Percentiles rank a stretch among this genome's conserved stretches.
Evolutionary conservation across 164 flowering plant species (phyloP).

Genomic region (Kalanchoe fedtschenkoi): DNA sequence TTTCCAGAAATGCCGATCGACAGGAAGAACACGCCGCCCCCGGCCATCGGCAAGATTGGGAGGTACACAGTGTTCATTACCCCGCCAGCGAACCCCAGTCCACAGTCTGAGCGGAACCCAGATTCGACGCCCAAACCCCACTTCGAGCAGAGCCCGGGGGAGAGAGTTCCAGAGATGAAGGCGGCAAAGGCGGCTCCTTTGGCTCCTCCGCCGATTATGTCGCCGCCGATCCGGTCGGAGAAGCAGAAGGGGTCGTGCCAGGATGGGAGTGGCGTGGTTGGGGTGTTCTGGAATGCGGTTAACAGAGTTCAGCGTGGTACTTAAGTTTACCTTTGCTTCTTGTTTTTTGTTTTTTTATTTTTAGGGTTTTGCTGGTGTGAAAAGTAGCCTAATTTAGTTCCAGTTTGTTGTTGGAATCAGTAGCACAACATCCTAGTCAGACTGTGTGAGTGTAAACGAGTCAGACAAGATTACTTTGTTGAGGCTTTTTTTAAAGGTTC

Average conservation of each 20-base stretch:
- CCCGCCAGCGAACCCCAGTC: conserved; percentile 64
- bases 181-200: neutral
- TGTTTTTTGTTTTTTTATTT: neutral
- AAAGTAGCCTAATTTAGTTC: neutral
- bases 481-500: too few species aligned
- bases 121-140: neutral
- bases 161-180: neutral
- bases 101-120: conserved; percentile 8
- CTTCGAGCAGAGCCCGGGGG: neutral
- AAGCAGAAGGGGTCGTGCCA: conserved; percentile 19
- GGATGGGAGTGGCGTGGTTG: conserved; percentile 24
- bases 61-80: conserved; percentile 94
- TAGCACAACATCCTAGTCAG: too few species aligned
- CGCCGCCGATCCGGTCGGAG: conserved; percentile 50
- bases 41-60: conserved; percentile 82
- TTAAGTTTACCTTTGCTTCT: neutral
- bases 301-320: conserved; percentile 70
- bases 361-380: neutral
- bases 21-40: conserved; percentile 37
- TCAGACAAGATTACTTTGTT: too few species aligned
- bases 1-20: neutral
- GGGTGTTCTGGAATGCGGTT: conserved; percentile 62
- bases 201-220: conserved; percentile 46
- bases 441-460: too few species aligned
- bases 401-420: too few species aligned